Conservation (phyloP, 345 rosid species). For the Ceriops decandra region DNA sequence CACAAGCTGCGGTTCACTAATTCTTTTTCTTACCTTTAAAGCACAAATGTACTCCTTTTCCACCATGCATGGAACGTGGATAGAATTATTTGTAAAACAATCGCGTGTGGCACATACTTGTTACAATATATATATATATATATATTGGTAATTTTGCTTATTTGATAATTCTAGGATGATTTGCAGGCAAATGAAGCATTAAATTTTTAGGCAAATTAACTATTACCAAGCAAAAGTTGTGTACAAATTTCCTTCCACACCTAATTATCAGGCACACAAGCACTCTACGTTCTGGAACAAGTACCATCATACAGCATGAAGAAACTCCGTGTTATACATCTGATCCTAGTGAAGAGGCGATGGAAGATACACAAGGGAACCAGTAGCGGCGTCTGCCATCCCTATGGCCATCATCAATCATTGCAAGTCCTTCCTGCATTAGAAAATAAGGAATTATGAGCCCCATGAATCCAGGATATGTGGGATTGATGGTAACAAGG, state of each 20-base stretch:
- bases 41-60: not conserved
- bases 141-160: not conserved
- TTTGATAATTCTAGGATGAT: not conserved
- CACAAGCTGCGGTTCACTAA: slow-evolving; percentile 24
- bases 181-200: too few species aligned
- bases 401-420: slow-evolving; percentile 73
- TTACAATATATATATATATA: not conserved
- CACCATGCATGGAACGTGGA: not conserved
- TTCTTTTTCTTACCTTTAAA: not conserved
- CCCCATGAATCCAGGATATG: not conserved
- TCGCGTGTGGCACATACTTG: not conserved
- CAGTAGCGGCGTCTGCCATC: slow-evolving; percentile 71
- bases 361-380: slow-evolving; percentile 83
- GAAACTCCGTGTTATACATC: slow-evolving; percentile 23
- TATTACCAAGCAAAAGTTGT: too few species aligned
- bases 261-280: too few species aligned
- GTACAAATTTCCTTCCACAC: too few species aligned
- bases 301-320: not conserved
- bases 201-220: too few species aligned
- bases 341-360: slow-evolving; percentile 42
- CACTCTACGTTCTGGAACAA: not conserved
- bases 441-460: slow-evolving; percentile 27
- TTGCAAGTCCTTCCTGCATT: slow-evolving; percentile 76
- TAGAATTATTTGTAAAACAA: not conserved
- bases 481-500: not conserved